Evolutionary conservation across 768 basidiomycete species (phyloP).

Genomic region (Trametes elegans): DNA sequence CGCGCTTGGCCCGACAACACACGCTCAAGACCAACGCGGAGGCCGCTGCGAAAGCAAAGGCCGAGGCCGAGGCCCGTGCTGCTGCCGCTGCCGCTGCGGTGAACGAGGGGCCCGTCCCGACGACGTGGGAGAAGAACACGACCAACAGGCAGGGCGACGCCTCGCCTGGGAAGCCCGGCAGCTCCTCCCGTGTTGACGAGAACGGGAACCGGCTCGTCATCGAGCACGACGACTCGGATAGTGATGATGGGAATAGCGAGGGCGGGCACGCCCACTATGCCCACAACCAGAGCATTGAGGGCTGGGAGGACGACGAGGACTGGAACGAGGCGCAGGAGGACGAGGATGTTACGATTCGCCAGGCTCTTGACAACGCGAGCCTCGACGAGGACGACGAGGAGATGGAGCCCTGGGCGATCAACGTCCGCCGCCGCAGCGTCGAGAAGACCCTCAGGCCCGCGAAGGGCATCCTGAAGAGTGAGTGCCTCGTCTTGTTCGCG

Average conservation of each 20-base stretch:
- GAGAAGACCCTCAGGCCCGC: slow-evolving; percentile 65
- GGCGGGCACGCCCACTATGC: slow-evolving; percentile 41
- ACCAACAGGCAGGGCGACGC: slow-evolving; percentile 49
- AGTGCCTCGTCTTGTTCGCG: slow-evolving; percentile 31
- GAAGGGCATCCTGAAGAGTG: slow-evolving; percentile 89
- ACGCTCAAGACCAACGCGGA: slow-evolving; percentile 87
- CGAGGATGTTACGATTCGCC: slow-evolving; percentile 73
- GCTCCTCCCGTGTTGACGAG: slow-evolving; percentile 49
- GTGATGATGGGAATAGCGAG: slow-evolving; percentile 53
- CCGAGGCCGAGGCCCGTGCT: slow-evolving; percentile 51
- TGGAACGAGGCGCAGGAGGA: slow-evolving; percentile 69
- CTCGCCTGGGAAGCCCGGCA: slow-evolving; percentile 41
- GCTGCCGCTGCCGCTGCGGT: slow-evolving; percentile 36
- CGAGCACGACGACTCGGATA: slow-evolving; percentile 62
- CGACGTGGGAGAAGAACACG: slow-evolving; percentile 85
- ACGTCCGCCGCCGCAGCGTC: slow-evolving; percentile 68
- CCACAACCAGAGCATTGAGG: slow-evolving; percentile 42
- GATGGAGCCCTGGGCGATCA: slow-evolving; percentile 76
- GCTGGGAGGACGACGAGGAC: slow-evolving; percentile 79
- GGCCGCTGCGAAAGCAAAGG: slow-evolving; percentile 65
- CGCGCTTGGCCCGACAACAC: slow-evolving; percentile 85
- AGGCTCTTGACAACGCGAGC: slow-evolving; percentile 48
- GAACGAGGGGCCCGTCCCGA: slow-evolving; percentile 39
- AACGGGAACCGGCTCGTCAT: slow-evolving; percentile 64
- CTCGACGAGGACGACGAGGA: slow-evolving; percentile 55